A percentile compares a stretch with the other conserved stretches of the same genome.
phyloP scores from a whole-genome alignment of 139 green algal genomes.

The Mychonastes homosphaera region DNA sequence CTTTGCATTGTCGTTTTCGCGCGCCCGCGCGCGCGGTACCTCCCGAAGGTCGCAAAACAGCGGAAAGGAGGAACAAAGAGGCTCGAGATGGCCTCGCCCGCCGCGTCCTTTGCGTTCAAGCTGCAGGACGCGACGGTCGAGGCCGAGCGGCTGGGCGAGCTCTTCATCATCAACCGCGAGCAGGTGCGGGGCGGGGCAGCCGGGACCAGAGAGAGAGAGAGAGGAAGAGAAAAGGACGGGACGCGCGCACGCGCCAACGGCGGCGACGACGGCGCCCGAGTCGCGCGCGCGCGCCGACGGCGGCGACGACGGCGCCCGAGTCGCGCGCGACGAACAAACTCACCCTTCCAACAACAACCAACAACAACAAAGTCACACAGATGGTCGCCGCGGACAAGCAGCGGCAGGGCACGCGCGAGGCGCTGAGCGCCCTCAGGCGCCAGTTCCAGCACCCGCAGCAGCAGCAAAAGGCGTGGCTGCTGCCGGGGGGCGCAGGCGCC shows the following conservation, averaged over 20 bases:
- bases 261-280: background rate
- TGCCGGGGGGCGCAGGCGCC: background rate
- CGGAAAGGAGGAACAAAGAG: no score
- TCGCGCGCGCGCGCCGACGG: background rate
- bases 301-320: background rate
- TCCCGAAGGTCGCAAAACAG: no score
- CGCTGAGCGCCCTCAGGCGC: conserved; percentile 7
- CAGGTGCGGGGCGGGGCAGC: background rate
- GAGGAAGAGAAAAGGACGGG: no score
- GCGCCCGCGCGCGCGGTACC: no score
- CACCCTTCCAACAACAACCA: background rate
- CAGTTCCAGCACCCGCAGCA: background rate
- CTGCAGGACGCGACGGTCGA: conserved; percentile 9
- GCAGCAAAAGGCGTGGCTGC: conserved; percentile 14
- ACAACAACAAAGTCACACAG: no score
- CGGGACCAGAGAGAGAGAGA: background rate
- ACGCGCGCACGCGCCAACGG: background rate
- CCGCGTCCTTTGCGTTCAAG: conserved; percentile 6
- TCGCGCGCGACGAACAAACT: background rate
- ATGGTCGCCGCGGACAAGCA: conserved; percentile 10
- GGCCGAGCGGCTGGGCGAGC: conserved; percentile 10
- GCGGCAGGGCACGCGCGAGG: conserved; percentile 11
- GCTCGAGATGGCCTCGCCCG: no score
- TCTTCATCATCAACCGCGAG: conserved; percentile 16
- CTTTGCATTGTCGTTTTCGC: no score